A percentile compares a stretch with the other conserved stretches of the same genome.
Evolutionary conservation across 75 land plant species (phyloP).

Genomic region (Sequoia sempervirens): DNA sequence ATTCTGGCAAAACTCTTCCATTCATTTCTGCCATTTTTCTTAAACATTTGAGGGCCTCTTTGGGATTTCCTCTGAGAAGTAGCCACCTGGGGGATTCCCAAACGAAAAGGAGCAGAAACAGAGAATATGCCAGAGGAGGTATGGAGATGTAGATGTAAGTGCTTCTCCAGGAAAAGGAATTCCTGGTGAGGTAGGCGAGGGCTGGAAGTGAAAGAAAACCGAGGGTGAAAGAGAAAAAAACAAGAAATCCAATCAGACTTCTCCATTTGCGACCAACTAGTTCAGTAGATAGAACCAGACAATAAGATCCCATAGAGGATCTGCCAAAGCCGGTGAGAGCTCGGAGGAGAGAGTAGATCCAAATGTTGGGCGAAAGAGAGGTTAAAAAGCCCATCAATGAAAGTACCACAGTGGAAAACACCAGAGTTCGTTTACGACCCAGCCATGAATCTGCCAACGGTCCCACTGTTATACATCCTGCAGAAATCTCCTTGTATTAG

Average conservation of each 20-base stretch:
- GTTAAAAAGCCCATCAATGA: no score
- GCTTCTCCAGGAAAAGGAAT: constrained; percentile 33
- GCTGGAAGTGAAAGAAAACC: constrained; percentile 45
- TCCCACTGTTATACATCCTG: no score
- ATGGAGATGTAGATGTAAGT: constrained; percentile 44
- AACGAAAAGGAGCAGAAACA: constrained; percentile 26
- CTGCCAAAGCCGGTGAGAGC: constrained; percentile 35
- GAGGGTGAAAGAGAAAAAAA: no score
- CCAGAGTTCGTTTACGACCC: no score
- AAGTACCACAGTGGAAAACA: no score
- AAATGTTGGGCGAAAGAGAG: no score
- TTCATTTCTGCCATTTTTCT: no score
- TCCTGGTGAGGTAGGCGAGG: constrained; percentile 28
- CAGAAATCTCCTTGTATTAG: no score
- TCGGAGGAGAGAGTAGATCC: constrained; percentile 34
- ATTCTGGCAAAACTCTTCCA: no score
- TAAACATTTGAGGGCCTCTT: constrained; percentile 29
- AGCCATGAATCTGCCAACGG: no score
- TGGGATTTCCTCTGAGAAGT: constrained; percentile 27
- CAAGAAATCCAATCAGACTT: constrained; percentile 24
- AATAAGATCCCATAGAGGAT: constrained; percentile 22
- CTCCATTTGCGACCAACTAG: constrained; percentile 42
- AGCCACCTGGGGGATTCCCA: constrained; percentile 64
- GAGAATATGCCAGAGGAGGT: constrained; percentile 9
- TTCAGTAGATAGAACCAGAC: constrained; percentile 47